Percentiles rank a stretch among this genome's conserved stretches.
These are phyloP conservation scores for Emiliania huxleyi DNA, from an alignment of 78 protist genomes.

Conservation along the genomic window DNA sequence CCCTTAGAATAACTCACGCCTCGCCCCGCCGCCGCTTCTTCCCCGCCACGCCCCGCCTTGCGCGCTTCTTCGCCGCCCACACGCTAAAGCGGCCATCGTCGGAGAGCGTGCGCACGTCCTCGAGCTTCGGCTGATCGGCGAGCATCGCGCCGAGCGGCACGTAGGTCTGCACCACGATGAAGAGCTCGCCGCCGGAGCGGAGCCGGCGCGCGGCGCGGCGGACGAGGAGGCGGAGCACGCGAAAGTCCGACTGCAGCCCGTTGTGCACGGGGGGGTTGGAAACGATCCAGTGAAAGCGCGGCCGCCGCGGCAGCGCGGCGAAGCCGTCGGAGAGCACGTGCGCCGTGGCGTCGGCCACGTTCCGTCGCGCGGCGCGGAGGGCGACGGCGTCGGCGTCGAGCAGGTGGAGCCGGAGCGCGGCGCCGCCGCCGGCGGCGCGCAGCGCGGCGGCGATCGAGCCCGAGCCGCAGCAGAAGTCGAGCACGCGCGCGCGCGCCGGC, in stretches of 20 bases:
- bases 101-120: not conserved
- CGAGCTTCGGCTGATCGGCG: not conserved
- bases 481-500: not conserved
- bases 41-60: no score
- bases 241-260: not conserved
- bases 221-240: not conserved
- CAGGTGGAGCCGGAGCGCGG: not conserved
- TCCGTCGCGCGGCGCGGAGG: not conserved
- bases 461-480: not conserved
- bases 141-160: not conserved
- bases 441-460: not conserved
- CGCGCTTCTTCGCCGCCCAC: no score
- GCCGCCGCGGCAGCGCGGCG: not conserved
- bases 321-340: not conserved
- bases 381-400: slow-evolving; percentile 22
- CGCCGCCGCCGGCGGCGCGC: not conserved
- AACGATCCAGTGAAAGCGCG: not conserved
- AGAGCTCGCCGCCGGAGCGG: not conserved
- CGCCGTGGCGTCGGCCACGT: not conserved
- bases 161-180: not conserved
- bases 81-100: not conserved
- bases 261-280: not conserved
- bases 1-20: no score
- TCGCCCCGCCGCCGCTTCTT: no score
- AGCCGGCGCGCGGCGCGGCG: not conserved